Base-by-base conservation (phyloP, 352 stramenopile genomes). In the Blastocystis hominis region DNA sequence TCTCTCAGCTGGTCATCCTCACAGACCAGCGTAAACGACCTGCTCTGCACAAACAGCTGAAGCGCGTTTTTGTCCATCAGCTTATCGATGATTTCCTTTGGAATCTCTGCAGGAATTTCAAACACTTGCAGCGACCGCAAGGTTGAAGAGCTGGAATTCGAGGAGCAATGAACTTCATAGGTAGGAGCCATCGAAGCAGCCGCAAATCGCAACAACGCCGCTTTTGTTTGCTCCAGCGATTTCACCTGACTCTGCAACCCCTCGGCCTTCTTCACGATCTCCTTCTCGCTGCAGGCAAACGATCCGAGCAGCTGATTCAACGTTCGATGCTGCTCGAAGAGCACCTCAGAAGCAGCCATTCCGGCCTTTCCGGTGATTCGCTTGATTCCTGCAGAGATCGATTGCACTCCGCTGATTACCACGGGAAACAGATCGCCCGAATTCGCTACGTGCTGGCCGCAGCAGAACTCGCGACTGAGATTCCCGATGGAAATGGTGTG, bases 381-480 rank as follows among this genome's bases (percentile, higher is more conserved):
- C 30, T 92, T 91, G 54, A 92, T 95, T 24, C 92, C 92, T 1
- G 91, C 92, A 34, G 92, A 92, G 10, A 95, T 92, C 1, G 91
- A 94, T 61, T 91, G 91, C 87, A 94, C 91, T 63, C 92, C 93
- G 15, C 94, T 76, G 56, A 95, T 88, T 30, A 91, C 92, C 72
- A 94, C 94, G 17, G 92, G 92, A 77, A 93, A 94, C 3, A 94
- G 69, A 9, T 90, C 89, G 15, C 75, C 78, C 5, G 90, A 78
- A 75, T 91, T 92, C 4, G 34, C 50, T 15, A 92, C 92, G 88
- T 95, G 92, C 7, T 92, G 94, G 30, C 92, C 92, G 79, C 92
- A 95, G 46, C 94, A 94, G 88, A 94, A 92, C 56, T 89, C 91
- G 47, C 90, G 93, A 40, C 88, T 81, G 44, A 91, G 64, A 53